phyloP scores from a whole-genome alignment of 2,329 filamentous ascomycete species.

The Periconia digitata region DNA sequence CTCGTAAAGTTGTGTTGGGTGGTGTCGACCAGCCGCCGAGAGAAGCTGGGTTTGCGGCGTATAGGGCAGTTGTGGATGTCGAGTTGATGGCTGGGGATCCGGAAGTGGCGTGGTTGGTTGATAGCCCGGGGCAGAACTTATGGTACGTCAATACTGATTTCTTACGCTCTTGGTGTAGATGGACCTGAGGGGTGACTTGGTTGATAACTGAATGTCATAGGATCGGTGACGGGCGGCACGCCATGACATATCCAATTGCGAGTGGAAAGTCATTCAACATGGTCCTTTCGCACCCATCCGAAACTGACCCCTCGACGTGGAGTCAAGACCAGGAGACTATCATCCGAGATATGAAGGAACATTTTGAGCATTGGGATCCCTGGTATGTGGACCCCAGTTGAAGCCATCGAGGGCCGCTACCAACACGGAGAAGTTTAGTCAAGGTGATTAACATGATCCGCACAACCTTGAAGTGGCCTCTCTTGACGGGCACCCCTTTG shows the following conservation, averaged over 20 bases:
- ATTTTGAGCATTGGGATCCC: slow-evolving; percentile 65
- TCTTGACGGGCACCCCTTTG: slow-evolving; percentile 15
- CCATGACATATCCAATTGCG: slow-evolving; percentile 50
- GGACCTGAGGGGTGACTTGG: no score
- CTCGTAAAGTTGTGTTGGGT: slow-evolving; percentile 13
- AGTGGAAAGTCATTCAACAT: slow-evolving; percentile 63
- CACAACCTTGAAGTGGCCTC: slow-evolving; percentile 22
- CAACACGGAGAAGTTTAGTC: slow-evolving; percentile 15
- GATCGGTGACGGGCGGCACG: slow-evolving; percentile 47
- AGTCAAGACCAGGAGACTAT: slow-evolving; percentile 51
- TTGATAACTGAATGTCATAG: slow-evolving; percentile 15
- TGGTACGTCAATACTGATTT: slow-evolving; percentile 15
- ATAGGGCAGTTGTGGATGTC: slow-evolving; percentile 56
- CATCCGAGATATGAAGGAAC: slow-evolving; percentile 60
- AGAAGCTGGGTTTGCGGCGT: slow-evolving; percentile 64
- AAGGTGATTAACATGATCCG: slow-evolving; percentile 31
- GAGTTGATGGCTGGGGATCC: slow-evolving; percentile 46
- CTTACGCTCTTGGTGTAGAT: background rate
- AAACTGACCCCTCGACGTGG: slow-evolving; percentile 55
- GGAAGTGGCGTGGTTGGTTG: slow-evolving; percentile 21
- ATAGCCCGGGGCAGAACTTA: slow-evolving; percentile 18
- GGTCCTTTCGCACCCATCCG: slow-evolving; percentile 63
- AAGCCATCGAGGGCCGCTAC: background rate
- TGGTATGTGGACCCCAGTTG: slow-evolving; percentile 38
- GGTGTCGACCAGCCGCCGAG: slow-evolving; percentile 43